Conservation (phyloP, 139 green algal genomes). For the Closterium sp. region DNA sequence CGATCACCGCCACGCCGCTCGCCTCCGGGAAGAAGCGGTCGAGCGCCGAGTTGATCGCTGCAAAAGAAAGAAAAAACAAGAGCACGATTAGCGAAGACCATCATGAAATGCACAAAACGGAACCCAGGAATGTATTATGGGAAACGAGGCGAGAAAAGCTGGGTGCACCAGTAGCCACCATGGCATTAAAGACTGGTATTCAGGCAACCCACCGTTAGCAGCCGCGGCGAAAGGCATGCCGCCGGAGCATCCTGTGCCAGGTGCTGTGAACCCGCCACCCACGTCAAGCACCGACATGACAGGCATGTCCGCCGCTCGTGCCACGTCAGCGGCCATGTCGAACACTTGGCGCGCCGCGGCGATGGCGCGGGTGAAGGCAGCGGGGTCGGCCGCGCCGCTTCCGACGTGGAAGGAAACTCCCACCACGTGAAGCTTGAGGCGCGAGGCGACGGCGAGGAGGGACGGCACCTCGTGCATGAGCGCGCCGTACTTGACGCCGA, state of each 20-base stretch:
- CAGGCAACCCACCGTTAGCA: background rate
- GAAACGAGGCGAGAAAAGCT: too few species aligned
- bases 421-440: constrained; percentile 72
- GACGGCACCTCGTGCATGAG: constrained; percentile 63
- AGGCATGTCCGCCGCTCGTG: constrained; percentile 62
- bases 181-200: too few species aligned
- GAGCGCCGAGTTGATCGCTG: constrained; percentile 81
- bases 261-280: constrained; percentile 87
- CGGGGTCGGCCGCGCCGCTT: constrained; percentile 67
- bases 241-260: constrained; percentile 50
- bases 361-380: constrained; percentile 76
- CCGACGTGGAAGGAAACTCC: constrained; percentile 98
- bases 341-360: constrained; percentile 69
- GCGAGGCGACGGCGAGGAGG: constrained; percentile 62
- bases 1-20: constrained; percentile 70
- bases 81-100: background rate
- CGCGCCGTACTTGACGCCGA: constrained; percentile 88
- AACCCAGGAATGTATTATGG: background rate
- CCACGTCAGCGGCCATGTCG: constrained; percentile 60
- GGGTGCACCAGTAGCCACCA: too few species aligned
- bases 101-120: background rate
- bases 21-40: constrained; percentile 79
- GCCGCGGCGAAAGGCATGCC: constrained; percentile 13
- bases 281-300: constrained; percentile 92
- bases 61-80: constrained; percentile 5